phyloP scores from a whole-genome alignment of 2,329 filamentous ascomycete genomes.

The Diaporthe sp. region DNA sequence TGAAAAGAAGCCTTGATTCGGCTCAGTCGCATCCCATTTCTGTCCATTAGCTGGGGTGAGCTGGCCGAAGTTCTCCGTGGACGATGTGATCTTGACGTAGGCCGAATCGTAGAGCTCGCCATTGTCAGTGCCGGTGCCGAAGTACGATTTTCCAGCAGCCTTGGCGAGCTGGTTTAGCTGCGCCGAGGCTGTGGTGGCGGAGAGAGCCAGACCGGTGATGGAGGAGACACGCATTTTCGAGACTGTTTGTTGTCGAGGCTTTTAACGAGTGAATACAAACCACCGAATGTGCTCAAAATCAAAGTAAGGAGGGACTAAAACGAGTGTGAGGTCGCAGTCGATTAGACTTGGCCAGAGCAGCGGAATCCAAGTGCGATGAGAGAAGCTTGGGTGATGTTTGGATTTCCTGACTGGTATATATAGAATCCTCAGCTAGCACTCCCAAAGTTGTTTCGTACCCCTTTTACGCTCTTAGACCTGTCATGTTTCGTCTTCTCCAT shows the following conservation, averaged over 20 bases:
- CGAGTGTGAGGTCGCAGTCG: neutral
- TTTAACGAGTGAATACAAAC: neutral
- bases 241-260: neutral
- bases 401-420: neutral
- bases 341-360: neutral
- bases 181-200: slow-evolving; percentile 38
- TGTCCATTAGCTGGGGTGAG: slow-evolving; percentile 74
- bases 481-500: slow-evolving; percentile 16
- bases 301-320: neutral
- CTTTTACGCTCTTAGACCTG: neutral
- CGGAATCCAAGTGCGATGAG: neutral
- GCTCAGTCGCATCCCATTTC: slow-evolving; percentile 75
- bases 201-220: slow-evolving; percentile 11
- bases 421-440: neutral
- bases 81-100: slow-evolving; percentile 68
- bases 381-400: neutral
- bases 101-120: slow-evolving; percentile 62
- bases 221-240: slow-evolving; percentile 8
- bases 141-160: slow-evolving; percentile 58
- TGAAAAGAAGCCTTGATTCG: slow-evolving; percentile 66
- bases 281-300: neutral
- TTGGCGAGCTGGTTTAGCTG: slow-evolving; percentile 34
- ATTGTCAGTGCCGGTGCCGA: slow-evolving; percentile 75
- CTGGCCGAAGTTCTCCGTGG: slow-evolving; percentile 71
- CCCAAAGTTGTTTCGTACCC: neutral